Conservation (phyloP, 345 rosid genomes). For the Eucalyptus cloeziana region DNA sequence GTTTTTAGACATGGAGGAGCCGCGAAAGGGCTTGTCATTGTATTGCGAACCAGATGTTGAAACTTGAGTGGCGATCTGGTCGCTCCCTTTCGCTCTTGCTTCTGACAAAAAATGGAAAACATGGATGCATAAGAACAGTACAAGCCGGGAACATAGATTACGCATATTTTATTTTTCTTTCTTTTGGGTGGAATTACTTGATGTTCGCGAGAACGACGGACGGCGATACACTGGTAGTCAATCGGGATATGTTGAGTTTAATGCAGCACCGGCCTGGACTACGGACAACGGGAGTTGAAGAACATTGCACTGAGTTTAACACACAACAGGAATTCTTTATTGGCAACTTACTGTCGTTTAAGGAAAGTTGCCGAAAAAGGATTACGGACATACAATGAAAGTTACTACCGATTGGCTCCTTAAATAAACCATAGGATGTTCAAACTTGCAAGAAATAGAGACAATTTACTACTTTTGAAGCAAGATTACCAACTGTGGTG, state of each 20-base stretch:
- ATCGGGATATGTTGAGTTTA: background rate
- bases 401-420: background rate
- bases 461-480: background rate
- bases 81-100: background rate
- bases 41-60: background rate
- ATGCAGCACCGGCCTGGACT: background rate
- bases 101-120: background rate
- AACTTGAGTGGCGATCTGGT: background rate
- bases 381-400: background rate
- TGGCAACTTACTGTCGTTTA: background rate
- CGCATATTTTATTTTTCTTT: background rate
- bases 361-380: background rate
- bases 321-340: background rate
- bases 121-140: background rate
- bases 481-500: background rate
- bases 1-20: background rate
- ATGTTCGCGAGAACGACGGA: background rate
- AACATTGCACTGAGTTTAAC: background rate
- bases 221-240: too few species aligned
- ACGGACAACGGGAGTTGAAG: background rate
- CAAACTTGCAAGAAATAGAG: background rate
- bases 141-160: background rate
- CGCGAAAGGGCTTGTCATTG: background rate
- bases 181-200: background rate
- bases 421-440: background rate